These are phyloP conservation scores for Botrytis byssoidea DNA, from an alignment of 2,329 filamentous ascomycete genomes.

Conservation along the genomic window DNA sequence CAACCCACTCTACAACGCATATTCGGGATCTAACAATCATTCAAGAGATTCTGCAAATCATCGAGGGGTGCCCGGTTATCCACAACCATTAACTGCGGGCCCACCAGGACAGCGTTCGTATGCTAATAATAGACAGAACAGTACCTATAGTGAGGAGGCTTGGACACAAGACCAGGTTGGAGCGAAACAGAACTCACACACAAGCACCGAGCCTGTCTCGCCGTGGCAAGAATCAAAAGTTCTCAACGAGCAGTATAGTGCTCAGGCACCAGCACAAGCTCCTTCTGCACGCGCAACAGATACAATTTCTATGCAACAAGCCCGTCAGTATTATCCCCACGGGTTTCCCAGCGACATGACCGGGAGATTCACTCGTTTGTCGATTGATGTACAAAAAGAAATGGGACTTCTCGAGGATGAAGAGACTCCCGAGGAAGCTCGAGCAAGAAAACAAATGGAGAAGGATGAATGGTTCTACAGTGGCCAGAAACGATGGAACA, in stretches of 20 bases:
- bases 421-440: constrained; percentile 15
- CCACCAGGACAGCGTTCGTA: constrained; percentile 37
- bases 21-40: background rate
- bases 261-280: background rate
- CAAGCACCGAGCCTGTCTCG: background rate
- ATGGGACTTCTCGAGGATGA: constrained; percentile 22
- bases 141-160: constrained; percentile 18
- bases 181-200: background rate
- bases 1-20: constrained; percentile 30
- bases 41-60: constrained; percentile 9
- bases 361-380: constrained; percentile 27
- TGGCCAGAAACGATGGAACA: constrained; percentile 34
- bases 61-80: constrained; percentile 31
- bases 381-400: constrained; percentile 21
- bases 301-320: constrained; percentile 30
- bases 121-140: constrained; percentile 20
- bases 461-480: constrained; percentile 36
- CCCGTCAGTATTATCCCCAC: constrained; percentile 35
- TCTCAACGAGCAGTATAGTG: constrained; percentile 3
- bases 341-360: constrained; percentile 33
- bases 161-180: constrained; percentile 15
- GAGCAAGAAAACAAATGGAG: constrained; percentile 23
- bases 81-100: constrained; percentile 40
- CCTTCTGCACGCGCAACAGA: constrained; percentile 24
- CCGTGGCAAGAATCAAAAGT: constrained; percentile 20